Evolutionary conservation across 2,329 filamentous ascomycete species (phyloP), one percentile per base, ranked within the genome.

Genomic region (Fusarium papillatum): DNA sequence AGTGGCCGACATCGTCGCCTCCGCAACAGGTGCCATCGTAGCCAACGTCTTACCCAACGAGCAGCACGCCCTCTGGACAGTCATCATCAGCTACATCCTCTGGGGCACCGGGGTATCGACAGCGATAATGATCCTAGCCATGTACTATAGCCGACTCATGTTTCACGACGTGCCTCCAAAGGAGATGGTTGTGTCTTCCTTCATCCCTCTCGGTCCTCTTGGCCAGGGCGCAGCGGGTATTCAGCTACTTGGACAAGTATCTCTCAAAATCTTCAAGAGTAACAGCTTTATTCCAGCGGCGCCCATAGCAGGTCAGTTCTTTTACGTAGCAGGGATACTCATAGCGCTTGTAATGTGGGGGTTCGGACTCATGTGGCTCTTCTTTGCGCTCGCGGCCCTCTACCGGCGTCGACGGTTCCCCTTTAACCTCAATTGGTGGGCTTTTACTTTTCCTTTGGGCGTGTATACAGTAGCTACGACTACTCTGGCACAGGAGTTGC

Each of bases 101-200:
- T 93, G 90, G 90, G 91, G 91, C 0, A 88, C 88, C 64, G 88
- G 90, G 0, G 86, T 81, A 34, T 74, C 77, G 6, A 81, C 92
- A 19, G 88, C 90, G 0, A 86, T 92, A 82, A 83, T 86, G 5
- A 86, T 92, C 26, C 82, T 93, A 14, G 88, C 88, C 26, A 88
- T 93, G 55, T 93, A 93, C 78, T 92, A 92, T 75, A 88, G 90
- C 59, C 88, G 92, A 2, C 84, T 93, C 3, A 88, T 89, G 24
- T 79, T 93, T 1, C 87, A 93, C 79, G 89, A 90, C 60, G 82
- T 93, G 7, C 91, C 91, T 2, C 88, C 90, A 1, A 84, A 87
- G 34, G 91, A 92, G 78, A 87, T 90, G 55, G 90, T 93, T 22
- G 90, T 93, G 1, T 91, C 88, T 3, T 88, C 89, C 13, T 92